These are phyloP conservation scores for Ichthyophthirius multifiliis DNA, from an alignment of 169 alveolate species.

Conservation along the genomic window DNA sequence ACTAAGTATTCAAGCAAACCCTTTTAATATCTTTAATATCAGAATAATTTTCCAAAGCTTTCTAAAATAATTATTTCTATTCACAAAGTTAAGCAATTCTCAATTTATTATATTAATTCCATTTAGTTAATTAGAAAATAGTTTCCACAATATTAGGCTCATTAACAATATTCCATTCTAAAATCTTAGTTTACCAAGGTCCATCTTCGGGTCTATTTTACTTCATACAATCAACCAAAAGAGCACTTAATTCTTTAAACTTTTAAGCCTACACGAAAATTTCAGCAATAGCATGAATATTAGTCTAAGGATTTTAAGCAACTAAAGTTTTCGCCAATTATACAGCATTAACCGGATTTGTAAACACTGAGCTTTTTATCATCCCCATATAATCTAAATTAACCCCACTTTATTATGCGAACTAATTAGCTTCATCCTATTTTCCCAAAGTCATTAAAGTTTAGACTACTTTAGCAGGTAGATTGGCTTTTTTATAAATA, in stretches of 20 bases:
- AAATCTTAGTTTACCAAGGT: constrained; percentile 96
- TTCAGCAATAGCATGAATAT: constrained; percentile 86
- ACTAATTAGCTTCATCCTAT: constrained; percentile 84
- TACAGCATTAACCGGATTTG: constrained; percentile 77
- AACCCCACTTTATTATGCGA: constrained; percentile 54
- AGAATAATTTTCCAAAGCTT: constrained; percentile 95
- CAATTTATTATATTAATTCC: constrained; percentile 96
- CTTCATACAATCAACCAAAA: constrained; percentile 96
- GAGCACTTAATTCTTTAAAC: constrained; percentile 96
- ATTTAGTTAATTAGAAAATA: constrained; percentile 92
- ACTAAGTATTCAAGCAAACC: constrained; percentile 86
- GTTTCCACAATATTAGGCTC: constrained; percentile 97
- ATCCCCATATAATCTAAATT: constrained; percentile 70
- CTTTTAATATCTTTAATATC: constrained; percentile 94
- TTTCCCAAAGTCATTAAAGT: constrained; percentile 94
- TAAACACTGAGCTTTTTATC: constrained; percentile 54
- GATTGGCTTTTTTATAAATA: constrained; percentile 86
- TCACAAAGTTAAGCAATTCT: constrained; percentile 97
- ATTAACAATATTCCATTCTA: constrained; percentile 94
- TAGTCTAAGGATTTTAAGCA: constrained; percentile 48
- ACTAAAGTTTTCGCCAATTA: constrained; percentile 69
- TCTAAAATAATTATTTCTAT: constrained; percentile 94
- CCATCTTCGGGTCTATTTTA: constrained; percentile 97
- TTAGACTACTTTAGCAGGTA: constrained; percentile 91
- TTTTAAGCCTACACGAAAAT: constrained; percentile 89